phyloP scores from a whole-genome alignment of 148 eudicot genomes.

The Dysphania ambrosioides region DNA sequence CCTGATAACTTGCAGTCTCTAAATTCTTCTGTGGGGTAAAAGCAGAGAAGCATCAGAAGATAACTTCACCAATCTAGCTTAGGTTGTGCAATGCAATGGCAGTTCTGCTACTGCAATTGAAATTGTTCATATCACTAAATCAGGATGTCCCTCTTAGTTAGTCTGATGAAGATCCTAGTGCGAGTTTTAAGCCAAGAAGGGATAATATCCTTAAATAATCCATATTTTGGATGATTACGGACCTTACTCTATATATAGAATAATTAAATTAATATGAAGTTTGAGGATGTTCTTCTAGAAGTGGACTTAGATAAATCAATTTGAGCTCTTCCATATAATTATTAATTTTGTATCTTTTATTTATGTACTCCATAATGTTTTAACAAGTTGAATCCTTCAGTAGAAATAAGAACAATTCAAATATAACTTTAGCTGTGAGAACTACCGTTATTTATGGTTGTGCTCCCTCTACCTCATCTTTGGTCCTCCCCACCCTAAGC shows the following conservation, averaged over 20 bases:
- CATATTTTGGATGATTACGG: background rate
- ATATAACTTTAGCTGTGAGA: background rate
- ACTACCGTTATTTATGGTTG: background rate
- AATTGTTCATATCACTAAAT: constrained; percentile 8
- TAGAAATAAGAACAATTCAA: background rate
- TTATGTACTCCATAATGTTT: no score
- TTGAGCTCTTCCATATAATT: background rate
- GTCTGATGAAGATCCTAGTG: background rate
- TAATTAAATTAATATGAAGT: background rate
- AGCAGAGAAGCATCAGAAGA: constrained; percentile 6
- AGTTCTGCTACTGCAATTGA: constrained; percentile 9
- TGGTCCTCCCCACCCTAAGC: background rate
- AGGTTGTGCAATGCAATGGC: constrained; percentile 18
- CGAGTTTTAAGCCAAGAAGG: background rate
- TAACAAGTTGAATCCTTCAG: background rate
- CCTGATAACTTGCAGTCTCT: constrained; percentile 45
- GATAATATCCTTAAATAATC: background rate
- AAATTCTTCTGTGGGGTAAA: constrained; percentile 65
- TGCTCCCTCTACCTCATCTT: background rate
- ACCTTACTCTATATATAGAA: background rate
- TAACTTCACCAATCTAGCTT: constrained; percentile 22
- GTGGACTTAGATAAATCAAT: background rate
- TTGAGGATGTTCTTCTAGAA: background rate
- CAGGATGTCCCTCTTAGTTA: constrained; percentile 2
- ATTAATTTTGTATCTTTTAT: background rate